These are phyloP conservation scores for Trichothecium roseum DNA, from an alignment of 2,329 filamentous ascomycete species.

Conservation along the genomic window DNA sequence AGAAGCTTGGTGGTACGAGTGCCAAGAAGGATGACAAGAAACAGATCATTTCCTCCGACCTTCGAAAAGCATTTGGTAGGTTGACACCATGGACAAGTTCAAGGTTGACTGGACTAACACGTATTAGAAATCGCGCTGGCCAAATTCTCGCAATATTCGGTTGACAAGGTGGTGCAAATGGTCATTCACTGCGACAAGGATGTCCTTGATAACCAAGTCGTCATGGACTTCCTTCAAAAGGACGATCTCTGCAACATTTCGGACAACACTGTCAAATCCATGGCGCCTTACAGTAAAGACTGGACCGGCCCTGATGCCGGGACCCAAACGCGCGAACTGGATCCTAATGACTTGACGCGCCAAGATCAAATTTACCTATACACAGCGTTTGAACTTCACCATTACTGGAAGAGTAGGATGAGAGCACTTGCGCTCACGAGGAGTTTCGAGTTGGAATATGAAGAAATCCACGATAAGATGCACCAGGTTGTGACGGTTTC, in stretches of 20 bases:
- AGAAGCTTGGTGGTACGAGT: slow-evolving; percentile 61
- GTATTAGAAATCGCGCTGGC: slow-evolving; percentile 75
- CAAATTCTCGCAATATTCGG: slow-evolving; percentile 78
- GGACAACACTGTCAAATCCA: slow-evolving; percentile 79
- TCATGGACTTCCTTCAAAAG: slow-evolving; percentile 94
- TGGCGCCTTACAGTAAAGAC: slow-evolving; percentile 93
- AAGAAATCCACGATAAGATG: slow-evolving; percentile 79
- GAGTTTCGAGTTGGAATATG: slow-evolving; percentile 80
- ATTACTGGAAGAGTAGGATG: slow-evolving; percentile 99
- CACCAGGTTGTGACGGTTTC: slow-evolving; percentile 79
- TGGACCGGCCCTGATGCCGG: slow-evolving; percentile 84
- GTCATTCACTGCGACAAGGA: slow-evolving; percentile 91
- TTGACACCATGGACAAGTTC: slow-evolving; percentile 2
- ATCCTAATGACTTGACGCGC: slow-evolving; percentile 78
- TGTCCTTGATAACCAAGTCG: slow-evolving; percentile 77
- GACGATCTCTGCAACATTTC: slow-evolving; percentile 88
- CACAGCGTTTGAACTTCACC: slow-evolving; percentile 87
- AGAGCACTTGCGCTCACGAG: slow-evolving; percentile 76
- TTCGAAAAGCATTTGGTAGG: slow-evolving; percentile 76
- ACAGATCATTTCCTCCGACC: slow-evolving; percentile 84
- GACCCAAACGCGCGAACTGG: slow-evolving; percentile 69
- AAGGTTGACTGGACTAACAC: not conserved
- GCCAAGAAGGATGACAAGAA: slow-evolving; percentile 92
- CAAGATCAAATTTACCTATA: slow-evolving; percentile 94
- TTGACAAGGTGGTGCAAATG: slow-evolving; percentile 81